Evolutionary conservation across 139 green algal species (phyloP), one percentile per base, ranked within the genome.

Genomic region (Picochlorum sp.): DNA sequence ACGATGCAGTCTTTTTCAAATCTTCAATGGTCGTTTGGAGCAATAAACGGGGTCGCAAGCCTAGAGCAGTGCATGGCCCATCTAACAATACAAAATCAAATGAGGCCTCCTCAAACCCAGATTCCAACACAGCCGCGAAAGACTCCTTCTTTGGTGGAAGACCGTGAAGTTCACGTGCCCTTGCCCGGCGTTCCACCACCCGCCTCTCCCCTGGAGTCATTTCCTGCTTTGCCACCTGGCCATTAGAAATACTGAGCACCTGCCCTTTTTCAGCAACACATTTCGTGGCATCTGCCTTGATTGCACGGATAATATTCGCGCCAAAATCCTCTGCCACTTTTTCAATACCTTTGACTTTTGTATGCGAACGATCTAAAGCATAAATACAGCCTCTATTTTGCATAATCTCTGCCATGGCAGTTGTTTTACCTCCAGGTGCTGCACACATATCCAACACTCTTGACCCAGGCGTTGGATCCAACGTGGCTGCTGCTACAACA

Each of bases 61-160:
- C 90, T 16, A 97, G 72, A 0, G 86, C 90, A 6, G 85, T 85
- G 80, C 91, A 97, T 4, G 91, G 92, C 2, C 86, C 87, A 63
- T 97, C 91, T 45, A 97, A 72, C 49, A 97, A 75, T 4, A 97
- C 70, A 9, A 73, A 63, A 60, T 95, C 86, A 71, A 98, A 97
- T 45, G 38, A 75, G 13, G 74, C 73, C 2, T 77, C 73, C 0
- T 68, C 34, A 60, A 95, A 92, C 15, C 21, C 21, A 34, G 51
- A 59, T 31, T 38, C 13, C 20, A 59, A n/a, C 6, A 30, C 23
- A n/a, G 0, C 0, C 15, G 51, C 51, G 2, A 18, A n/a, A 38
- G 23, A 18, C 18, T 59, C n/a, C 1, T 59, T 34, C n/a, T 34
- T 20, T 23, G n/a, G n/a, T 11, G 34, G 34, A 41, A 41, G 6